A percentile compares a stretch with the other conserved stretches of the same genome.
phyloP scores from a whole-genome alignment of 78 protist genomes.

The Dictyostelium capitatum region DNA sequence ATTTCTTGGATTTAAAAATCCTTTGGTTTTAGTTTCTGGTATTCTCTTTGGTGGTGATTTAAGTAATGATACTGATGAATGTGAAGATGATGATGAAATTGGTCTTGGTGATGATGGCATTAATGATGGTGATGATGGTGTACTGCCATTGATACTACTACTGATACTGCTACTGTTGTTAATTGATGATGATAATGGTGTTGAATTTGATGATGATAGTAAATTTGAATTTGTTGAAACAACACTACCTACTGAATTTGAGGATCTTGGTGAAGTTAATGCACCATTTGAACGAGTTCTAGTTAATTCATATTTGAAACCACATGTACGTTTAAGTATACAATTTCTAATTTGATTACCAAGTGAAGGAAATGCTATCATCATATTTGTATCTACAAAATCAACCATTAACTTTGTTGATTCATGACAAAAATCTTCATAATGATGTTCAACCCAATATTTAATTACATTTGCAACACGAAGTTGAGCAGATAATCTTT shows the following conservation, averaged over 20 bases:
- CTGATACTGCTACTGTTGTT: background rate
- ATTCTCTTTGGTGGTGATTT: constrained; percentile 3
- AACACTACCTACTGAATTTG: constrained; percentile 10
- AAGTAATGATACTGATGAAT: background rate
- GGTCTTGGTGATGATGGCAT: constrained; percentile 24
- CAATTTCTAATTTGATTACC: constrained; percentile 50
- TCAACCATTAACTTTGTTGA: constrained; percentile 61
- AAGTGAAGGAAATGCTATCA: constrained; percentile 48
- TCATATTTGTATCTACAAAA: constrained; percentile 67
- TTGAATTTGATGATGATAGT: background rate
- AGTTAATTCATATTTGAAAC: constrained; percentile 23
- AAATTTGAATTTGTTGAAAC: background rate
- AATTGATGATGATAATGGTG: constrained; percentile 1
- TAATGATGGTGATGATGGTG: background rate
- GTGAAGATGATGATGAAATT: constrained; percentile 8
- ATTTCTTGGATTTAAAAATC: constrained; percentile 45
- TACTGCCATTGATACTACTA: background rate
- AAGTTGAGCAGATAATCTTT: constrained; percentile 60
- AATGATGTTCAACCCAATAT: constrained; percentile 84
- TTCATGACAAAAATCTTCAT: constrained; percentile 67
- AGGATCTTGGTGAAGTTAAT: constrained; percentile 28
- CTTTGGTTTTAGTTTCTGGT: constrained; percentile 51
- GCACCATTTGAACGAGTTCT: constrained; percentile 64
- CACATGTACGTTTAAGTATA: constrained; percentile 65
- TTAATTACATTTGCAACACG: constrained; percentile 80